These are phyloP conservation scores for Sisymbrium altissimum DNA, from an alignment of 345 rosid genomes.

Conservation along the genomic window DNA sequence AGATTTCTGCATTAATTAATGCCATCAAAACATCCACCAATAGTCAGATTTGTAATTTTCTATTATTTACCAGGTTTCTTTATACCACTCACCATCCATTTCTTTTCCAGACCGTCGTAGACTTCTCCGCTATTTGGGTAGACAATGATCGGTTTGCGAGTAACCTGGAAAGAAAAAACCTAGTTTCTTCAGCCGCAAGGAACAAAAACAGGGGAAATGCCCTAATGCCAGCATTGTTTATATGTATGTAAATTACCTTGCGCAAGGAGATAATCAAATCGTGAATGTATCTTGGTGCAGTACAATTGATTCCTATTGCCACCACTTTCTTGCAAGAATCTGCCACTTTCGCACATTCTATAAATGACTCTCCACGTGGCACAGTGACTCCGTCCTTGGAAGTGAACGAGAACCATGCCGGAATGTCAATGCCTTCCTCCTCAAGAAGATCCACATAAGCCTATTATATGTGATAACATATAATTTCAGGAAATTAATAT, in stretches of 20 bases:
- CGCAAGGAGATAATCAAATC: constrained; percentile 51
- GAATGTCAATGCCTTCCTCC: constrained; percentile 56
- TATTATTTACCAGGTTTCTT: not conserved
- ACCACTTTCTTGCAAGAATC: constrained; percentile 66
- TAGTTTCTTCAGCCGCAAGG: constrained; percentile 13
- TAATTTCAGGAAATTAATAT: not conserved
- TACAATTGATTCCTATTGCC: constrained; percentile 84
- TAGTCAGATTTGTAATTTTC: not conserved
- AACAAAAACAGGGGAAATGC: not conserved
- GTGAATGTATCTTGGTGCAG: constrained; percentile 68
- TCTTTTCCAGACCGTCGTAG: constrained; percentile 55
- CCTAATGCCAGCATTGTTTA: not conserved
- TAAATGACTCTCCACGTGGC: constrained; percentile 68
- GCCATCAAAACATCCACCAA: not conserved
- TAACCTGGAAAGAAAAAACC: constrained; percentile 40
- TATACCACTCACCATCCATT: constrained; percentile 66
- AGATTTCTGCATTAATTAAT: constrained; percentile 45
- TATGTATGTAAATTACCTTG: constrained; percentile 36
- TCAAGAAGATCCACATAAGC: constrained; percentile 84
- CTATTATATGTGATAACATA: constrained; percentile 27
- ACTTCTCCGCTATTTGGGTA: constrained; percentile 92
- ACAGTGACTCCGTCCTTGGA: constrained; percentile 72
- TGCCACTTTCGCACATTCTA: constrained; percentile 68
- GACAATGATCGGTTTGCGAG: constrained; percentile 59
- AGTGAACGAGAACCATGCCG: constrained; percentile 85